Evolutionary conservation across 2,329 filamentous ascomycete genomes (phyloP).

Genomic region (Mycosphaerella sp.): DNA sequence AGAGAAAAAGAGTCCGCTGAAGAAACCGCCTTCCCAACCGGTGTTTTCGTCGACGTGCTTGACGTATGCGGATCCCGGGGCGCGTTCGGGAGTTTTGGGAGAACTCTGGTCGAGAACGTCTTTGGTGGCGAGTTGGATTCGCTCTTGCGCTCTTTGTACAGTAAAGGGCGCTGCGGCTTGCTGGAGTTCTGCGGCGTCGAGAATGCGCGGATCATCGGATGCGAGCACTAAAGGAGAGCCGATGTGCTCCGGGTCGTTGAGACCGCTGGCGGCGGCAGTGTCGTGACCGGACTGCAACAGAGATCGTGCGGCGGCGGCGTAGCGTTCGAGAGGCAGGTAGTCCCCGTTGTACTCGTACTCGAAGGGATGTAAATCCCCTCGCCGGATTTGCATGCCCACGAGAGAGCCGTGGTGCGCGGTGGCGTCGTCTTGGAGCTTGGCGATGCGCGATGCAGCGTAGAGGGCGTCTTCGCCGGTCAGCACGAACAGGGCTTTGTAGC

Average conservation of each 20-base stretch:
- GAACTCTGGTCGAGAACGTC: constrained; percentile 38
- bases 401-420: constrained; percentile 47
- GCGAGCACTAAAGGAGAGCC: constrained; percentile 54
- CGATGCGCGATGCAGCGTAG: constrained; percentile 57
- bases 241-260: constrained; percentile 37
- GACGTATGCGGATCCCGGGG: constrained; percentile 49
- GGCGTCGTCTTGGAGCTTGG: constrained; percentile 48
- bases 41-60: constrained; percentile 68
- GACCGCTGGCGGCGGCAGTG: constrained; percentile 48
- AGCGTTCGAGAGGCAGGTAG: constrained; percentile 69
- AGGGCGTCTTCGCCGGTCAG: constrained; percentile 58
- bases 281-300: constrained; percentile 10
- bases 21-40: constrained; percentile 88
- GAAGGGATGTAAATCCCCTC: constrained; percentile 69
- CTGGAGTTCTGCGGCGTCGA: constrained; percentile 59
- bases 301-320: constrained; percentile 33
- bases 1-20: constrained; percentile 72
- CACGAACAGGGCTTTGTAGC: constrained; percentile 69
- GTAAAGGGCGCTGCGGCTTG: constrained; percentile 30
- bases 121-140: constrained; percentile 68
- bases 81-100: constrained; percentile 26
- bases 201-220: constrained; percentile 74
- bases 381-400: constrained; percentile 71
- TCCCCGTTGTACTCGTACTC: constrained; percentile 75
- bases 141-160: constrained; percentile 58